A percentile compares a stretch with the other conserved stretches of the same genome.
Conservation (phyloP, 2,329 filamentous ascomycete genomes). For the Graphium sp. region DNA sequence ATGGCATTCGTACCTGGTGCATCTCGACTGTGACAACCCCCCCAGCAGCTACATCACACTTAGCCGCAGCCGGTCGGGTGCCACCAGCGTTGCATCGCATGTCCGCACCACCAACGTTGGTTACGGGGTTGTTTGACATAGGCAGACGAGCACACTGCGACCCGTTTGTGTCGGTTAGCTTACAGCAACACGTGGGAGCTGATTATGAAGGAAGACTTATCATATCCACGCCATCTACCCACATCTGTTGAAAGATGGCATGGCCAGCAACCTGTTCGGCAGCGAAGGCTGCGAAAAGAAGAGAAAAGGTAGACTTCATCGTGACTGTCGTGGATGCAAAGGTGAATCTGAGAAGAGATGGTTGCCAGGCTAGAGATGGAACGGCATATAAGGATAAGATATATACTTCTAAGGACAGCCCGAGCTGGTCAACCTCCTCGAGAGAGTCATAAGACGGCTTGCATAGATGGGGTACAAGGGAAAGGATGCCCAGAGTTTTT, state of each 20-base stretch:
- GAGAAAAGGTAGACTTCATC: conserved; percentile 3
- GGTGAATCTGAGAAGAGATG: too few species aligned
- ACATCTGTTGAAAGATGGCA: conserved; percentile 31
- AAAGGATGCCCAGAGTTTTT: too few species aligned
- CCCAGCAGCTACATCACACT: conserved; percentile 29
- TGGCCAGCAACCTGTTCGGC: conserved; percentile 20
- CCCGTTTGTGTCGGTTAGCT: conserved; percentile 13
- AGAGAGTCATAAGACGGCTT: too few species aligned
- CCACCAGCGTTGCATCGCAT: conserved; percentile 27
- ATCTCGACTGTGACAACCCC: conserved; percentile 36
- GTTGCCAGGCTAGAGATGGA: too few species aligned
- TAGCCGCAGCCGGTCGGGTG: conserved; percentile 15
- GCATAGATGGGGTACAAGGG: too few species aligned
- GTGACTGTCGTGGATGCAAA: too few species aligned
- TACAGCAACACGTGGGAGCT: not conserved
- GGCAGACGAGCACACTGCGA: conserved; percentile 29
- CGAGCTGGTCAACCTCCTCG: too few species aligned
- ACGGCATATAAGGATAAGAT: too few species aligned
- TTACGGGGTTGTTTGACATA: conserved; percentile 31
- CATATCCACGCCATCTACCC: conserved; percentile 23
- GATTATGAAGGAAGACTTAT: conserved; percentile 11
- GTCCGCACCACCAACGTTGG: conserved; percentile 20
- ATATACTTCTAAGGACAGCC: too few species aligned
- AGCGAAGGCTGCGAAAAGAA: conserved; percentile 1
- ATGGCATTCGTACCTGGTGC: conserved; percentile 23